A percentile compares a stretch with the other conserved stretches of the same genome.
Evolutionary conservation across 2,329 filamentous ascomycete species (phyloP).

Genomic region (Colletotrichum sp.): DNA sequence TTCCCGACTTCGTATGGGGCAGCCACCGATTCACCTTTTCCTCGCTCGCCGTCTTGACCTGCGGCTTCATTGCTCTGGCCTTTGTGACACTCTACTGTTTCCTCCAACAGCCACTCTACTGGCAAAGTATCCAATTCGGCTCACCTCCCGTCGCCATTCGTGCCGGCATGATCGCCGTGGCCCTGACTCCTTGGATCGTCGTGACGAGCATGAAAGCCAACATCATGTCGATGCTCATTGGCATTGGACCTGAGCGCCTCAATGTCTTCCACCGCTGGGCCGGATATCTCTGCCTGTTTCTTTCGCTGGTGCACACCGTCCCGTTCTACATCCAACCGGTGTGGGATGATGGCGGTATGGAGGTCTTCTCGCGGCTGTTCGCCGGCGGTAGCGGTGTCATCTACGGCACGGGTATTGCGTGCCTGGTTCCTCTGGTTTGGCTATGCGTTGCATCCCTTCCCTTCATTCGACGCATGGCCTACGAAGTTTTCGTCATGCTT

Average conservation of each 20-base stretch:
- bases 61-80: slow-evolving; percentile 69
- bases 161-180: slow-evolving; percentile 89
- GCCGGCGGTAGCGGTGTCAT: slow-evolving; percentile 68
- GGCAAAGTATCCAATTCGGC: slow-evolving; percentile 83
- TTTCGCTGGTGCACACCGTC: slow-evolving; percentile 83
- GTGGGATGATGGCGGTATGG: slow-evolving; percentile 78
- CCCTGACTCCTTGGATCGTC: slow-evolving; percentile 91
- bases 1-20: slow-evolving; percentile 74
- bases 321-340: slow-evolving; percentile 91
- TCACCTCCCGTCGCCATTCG: slow-evolving; percentile 88
- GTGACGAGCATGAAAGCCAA: slow-evolving; percentile 92
- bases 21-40: slow-evolving; percentile 79
- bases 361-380: slow-evolving; percentile 74
- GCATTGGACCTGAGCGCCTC: slow-evolving; percentile 88
- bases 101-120: slow-evolving; percentile 87
- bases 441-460: slow-evolving; percentile 87
- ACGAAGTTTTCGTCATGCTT: slow-evolving; percentile 83
- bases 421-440: slow-evolving; percentile 80
- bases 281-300: slow-evolving; percentile 82
- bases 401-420: slow-evolving; percentile 86
- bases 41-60: slow-evolving; percentile 73
- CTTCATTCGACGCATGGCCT: slow-evolving; percentile 75
- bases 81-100: slow-evolving; percentile 86
- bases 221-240: slow-evolving; percentile 80
- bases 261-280: slow-evolving; percentile 95